Percentiles rank a stretch among this genome's conserved stretches.
Evolutionary conservation across 139 green algal species (phyloP).

Genomic region (Volvox africanus): DNA sequence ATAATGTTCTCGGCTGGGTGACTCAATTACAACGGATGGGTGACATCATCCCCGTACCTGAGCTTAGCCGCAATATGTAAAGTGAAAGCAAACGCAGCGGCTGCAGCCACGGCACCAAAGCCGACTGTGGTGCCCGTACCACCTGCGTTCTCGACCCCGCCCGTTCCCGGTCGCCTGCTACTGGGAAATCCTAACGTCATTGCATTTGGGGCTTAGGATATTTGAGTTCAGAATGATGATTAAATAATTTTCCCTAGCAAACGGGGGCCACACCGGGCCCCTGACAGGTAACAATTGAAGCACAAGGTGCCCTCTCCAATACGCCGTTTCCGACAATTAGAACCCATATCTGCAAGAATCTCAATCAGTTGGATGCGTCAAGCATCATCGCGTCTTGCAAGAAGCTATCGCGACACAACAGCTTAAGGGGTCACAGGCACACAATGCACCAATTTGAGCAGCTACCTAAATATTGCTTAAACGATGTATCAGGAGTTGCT

Average conservation of each 20-base stretch:
- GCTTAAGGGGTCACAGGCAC: background rate
- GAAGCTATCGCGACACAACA: background rate
- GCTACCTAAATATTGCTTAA: too few species aligned
- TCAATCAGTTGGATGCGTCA: background rate
- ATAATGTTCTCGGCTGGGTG: too few species aligned
- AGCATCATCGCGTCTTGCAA: background rate
- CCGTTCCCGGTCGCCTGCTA: background rate
- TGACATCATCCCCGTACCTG: background rate
- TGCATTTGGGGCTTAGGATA: background rate
- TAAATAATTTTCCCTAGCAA: background rate
- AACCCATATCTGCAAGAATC: background rate
- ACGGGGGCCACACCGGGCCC: too few species aligned
- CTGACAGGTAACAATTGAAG: background rate
- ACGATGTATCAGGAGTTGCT: too few species aligned
- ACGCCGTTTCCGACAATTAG: background rate
- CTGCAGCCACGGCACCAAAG: constrained; percentile 31
- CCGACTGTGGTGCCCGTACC: background rate
- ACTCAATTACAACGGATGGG: background rate
- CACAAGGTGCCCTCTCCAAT: background rate
- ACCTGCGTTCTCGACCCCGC: background rate
- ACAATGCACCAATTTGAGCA: too few species aligned
- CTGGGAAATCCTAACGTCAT: constrained; percentile 11
- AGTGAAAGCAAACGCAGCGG: constrained; percentile 39
- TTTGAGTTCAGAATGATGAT: background rate
- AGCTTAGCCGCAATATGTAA: constrained; percentile 26